phyloP scores from a whole-genome alignment of 495 filamentous ascomycete genomes.

The Pseudomonodictys pantanalensis region DNA sequence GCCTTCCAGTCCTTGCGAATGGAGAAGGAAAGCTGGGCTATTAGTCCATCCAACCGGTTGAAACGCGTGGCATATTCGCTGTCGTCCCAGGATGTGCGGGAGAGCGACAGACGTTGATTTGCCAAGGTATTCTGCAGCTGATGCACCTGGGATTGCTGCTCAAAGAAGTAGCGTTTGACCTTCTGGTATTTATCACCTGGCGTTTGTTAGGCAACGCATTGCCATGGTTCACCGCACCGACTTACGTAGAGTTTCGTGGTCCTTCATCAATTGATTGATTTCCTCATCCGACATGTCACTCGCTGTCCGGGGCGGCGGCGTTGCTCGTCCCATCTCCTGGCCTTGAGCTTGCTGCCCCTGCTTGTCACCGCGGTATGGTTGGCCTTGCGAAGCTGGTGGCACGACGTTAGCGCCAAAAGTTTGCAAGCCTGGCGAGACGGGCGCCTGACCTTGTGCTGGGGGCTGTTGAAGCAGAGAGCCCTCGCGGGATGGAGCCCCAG shows the following conservation, averaged over 20 bases:
- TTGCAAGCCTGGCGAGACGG: constrained; percentile 33
- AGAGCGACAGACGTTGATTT: constrained; percentile 90
- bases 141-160: constrained; percentile 89
- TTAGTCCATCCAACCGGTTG: constrained; percentile 87
- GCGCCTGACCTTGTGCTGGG: constrained; percentile 30
- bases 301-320: constrained; percentile 37
- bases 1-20: constrained; percentile 88
- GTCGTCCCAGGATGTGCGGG: constrained; percentile 91
- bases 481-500: constrained; percentile 31
- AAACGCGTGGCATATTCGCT: constrained; percentile 91
- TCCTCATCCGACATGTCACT: constrained; percentile 44
- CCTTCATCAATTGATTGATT: constrained; percentile 39
- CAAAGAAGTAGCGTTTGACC: constrained; percentile 96
- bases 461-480: constrained; percentile 31
- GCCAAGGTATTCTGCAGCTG: constrained; percentile 94
- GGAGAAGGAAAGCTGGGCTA: constrained; percentile 90
- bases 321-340: constrained; percentile 36
- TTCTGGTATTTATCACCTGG: constrained; percentile 94
- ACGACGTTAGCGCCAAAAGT: constrained; percentile 42
- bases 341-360: constrained; percentile 29
- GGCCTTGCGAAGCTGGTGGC: constrained; percentile 36
- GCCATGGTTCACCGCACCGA: neutral
- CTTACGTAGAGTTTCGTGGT: constrained; percentile 44
- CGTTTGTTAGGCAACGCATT: constrained; percentile 1
- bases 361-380: constrained; percentile 34